Evolutionary conservation across 306 rosid genomes (phyloP), one percentile per base, ranked within the genome.

Genomic region (Ziziphus jujuba): DNA sequence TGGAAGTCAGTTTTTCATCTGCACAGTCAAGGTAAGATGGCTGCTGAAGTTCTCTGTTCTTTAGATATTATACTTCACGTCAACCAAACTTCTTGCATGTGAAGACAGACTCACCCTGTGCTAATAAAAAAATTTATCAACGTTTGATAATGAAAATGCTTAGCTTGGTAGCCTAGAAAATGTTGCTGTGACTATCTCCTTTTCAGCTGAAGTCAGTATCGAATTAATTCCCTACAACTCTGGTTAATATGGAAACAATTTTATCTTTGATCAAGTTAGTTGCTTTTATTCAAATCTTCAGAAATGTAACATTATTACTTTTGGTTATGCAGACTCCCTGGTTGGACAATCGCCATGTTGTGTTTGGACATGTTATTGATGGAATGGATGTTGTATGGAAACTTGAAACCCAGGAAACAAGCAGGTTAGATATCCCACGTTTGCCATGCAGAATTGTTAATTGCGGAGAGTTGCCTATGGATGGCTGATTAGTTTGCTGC

Each of bases 311-410:
- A n/a, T 53, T 66, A 43, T 67, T 71, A 12, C 10, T 74, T 62
- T 76, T 52, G 72, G 31, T 75, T 65, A 65, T 77, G 75, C 54
- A 92, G 98, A 92, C 96, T 74, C 97, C 90, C 5, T 92, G 98
- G 98, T 74, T 92, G 81, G 98, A 92, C 82, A 75, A 90, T 74
- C 89, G 91, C 44, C 97, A 92, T 34, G 97, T 92, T 40, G 97
- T 92, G 69, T 87, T 90, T 53, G 96, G 96, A 56, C 86, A 90
- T 9, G 84, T 92, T 47, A 59, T 86, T 31, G 97, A 90, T 51
- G 96, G 96, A 71, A 69, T 90, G 81, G 95, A 90, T 76, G 79
- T 92, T 58, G 88, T 87, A 70, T 65, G 43, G 66, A 78, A 81
- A 40, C 91, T 90, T 31, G 97, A 92, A 77, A 77, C 87, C 51